These are phyloP conservation scores for Naganishia vishniacii DNA, from an alignment of 768 basidiomycete genomes.

Conservation along the genomic window DNA sequence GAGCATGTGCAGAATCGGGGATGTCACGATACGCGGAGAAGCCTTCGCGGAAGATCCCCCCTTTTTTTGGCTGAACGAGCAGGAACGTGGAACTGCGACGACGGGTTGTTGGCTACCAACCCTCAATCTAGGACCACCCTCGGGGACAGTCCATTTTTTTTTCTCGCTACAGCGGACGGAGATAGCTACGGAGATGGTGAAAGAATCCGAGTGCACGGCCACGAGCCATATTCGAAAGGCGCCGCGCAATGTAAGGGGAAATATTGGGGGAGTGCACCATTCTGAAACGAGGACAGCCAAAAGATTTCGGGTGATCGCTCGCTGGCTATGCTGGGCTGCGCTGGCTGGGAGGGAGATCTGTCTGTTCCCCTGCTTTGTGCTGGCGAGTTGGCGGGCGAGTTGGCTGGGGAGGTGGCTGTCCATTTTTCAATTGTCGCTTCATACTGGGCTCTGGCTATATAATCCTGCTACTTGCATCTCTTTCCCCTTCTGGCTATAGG, in stretches of 20 bases:
- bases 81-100: neutral
- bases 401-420: too few species aligned
- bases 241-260: too few species aligned
- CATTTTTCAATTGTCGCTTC: neutral
- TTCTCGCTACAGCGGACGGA: conserved; percentile 15
- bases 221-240: neutral
- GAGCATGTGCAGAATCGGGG: too few species aligned
- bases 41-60: conserved; percentile 20
- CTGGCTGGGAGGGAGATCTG: neutral
- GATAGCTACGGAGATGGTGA: neutral
- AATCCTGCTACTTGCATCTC: neutral
- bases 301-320: neutral
- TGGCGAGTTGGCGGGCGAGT: neutral
- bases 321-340: neutral
- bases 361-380: neutral
- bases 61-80: neutral
- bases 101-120: neutral
- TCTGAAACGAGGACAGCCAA: neutral
- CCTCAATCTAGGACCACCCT: conserved; percentile 12
- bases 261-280: too few species aligned
- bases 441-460: neutral
- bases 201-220: too few species aligned
- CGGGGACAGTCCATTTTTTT: neutral
- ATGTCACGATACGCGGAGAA: too few species aligned
- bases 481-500: neutral